Base-by-base conservation (phyloP, 108 stramenopile species). In the Cyclostephanos tholiformis region DNA sequence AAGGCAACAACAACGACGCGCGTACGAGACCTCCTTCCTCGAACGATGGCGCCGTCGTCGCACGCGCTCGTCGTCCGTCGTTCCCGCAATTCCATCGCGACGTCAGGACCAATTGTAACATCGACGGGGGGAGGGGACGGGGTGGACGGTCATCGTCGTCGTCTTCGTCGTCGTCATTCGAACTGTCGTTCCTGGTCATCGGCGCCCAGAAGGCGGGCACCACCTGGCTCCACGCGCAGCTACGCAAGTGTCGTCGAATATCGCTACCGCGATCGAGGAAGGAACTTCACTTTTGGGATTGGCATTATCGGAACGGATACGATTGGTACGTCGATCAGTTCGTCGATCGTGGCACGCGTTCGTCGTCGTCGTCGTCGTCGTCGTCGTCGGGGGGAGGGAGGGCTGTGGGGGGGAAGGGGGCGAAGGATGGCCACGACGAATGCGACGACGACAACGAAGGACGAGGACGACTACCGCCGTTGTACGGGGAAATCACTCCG, bases 231-330 rank as follows among this genome's bases (percentile, higher is more conserved):
- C 80, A 89, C 74, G 69, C 65, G 55, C 74, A 82, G 48, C 63
- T 89, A 46, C 53, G 60, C 39, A 59, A 75, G 59, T 73, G 75
- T 66, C 49, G 57, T 29, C 30, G 30, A 9, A 12, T 87, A 27
- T 19, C 58, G 8, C 65, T 88, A 4, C 75, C 85, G 8, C 32
- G 35, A 7, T n/a, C 65, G 11, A 70, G 74, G 57, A 88, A 88
- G 71, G 87, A 88, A 58, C 76, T 88, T 14, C 87, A 88, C 41
- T 88, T 81, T 55, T 88, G 85, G 85, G 87, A 88, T 63, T 85
- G 84, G 87, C 72, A 88, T 67, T 65, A 73, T 35, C 53, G 74
- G 38, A 88, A 72, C 50, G 84, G 85, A 12, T 57, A 77, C 26
- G 67, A 76, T 12, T 88, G 87, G 87, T 88, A 88, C 62, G 73